These are phyloP conservation scores for Medicago ruthenica DNA, from an alignment of 306 rosid species.

Conservation along the genomic window DNA sequence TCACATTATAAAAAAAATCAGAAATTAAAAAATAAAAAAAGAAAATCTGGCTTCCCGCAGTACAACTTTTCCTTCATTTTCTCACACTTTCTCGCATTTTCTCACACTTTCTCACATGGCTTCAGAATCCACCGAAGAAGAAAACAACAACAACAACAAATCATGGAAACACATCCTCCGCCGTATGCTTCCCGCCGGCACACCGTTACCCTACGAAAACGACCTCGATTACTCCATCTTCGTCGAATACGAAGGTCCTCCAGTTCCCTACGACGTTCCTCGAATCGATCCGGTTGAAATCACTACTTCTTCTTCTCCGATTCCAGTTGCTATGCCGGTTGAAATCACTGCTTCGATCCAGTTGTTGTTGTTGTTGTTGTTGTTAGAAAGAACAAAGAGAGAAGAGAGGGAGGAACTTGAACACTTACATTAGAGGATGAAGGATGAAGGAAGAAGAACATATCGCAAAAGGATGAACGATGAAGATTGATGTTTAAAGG, in stretches of 20 bases:
- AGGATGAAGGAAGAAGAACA: no score
- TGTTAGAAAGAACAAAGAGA: no score
- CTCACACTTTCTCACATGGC: constrained; percentile 55
- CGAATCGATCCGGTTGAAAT: constrained; percentile 71
- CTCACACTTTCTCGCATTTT: constrained; percentile 41
- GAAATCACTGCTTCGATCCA: no score
- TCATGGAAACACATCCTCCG: constrained; percentile 67
- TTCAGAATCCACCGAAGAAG: constrained; percentile 55
- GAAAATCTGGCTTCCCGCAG: no score
- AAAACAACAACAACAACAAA: constrained; percentile 30
- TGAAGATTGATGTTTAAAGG: no score
- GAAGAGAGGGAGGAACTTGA: no score
- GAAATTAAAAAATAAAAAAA: no score
- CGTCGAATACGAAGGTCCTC: constrained; percentile 78
- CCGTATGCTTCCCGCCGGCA: constrained; percentile 83
- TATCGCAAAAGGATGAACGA: no score
- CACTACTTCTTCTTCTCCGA: constrained; percentile 42
- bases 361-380: no score
- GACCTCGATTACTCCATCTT: constrained; percentile 89
- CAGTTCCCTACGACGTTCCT: constrained; percentile 70
- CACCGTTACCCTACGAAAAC: constrained; percentile 81
- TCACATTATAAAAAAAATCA: no score
- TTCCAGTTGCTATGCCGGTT: no score
- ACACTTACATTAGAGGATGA: no score
- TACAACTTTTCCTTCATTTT: constrained; percentile 29